Evolutionary conservation across 306 rosid genomes (phyloP).

Genomic region (Castanospermum australe): DNA sequence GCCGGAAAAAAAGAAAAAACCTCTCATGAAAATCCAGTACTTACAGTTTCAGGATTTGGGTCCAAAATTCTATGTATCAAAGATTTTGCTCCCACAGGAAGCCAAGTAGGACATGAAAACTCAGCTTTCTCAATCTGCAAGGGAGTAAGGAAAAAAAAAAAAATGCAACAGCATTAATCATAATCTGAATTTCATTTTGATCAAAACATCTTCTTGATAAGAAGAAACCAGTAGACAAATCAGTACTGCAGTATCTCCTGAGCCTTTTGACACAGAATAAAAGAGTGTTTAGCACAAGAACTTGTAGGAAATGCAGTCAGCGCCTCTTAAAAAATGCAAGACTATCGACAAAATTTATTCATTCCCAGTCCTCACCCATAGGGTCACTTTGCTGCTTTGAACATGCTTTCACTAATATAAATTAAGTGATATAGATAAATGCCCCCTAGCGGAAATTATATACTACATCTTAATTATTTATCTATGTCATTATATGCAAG

Average conservation of each 20-base stretch:
- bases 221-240: constrained; percentile 7
- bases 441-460: not conserved
- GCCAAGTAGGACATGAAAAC: constrained; percentile 81
- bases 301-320: constrained; percentile 18
- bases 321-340: not conserved
- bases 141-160: constrained; percentile 14
- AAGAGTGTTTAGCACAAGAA: not conserved
- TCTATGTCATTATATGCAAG: not conserved
- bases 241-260: not conserved
- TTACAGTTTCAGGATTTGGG: constrained; percentile 77
- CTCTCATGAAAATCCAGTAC: constrained; percentile 31
- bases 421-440: not conserved
- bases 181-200: not conserved
- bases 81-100: constrained; percentile 81
- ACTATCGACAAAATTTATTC: not conserved
- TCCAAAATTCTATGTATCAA: constrained; percentile 73
- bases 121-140: constrained; percentile 81
- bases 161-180: not conserved
- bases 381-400: not conserved
- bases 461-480: not conserved
- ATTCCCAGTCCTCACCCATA: not conserved
- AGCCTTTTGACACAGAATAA: not conserved
- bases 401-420: not conserved
- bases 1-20: too few species aligned
- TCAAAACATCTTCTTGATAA: not conserved